phyloP scores from a whole-genome alignment of 2,329 filamentous ascomycete genomes.

The Diaporthe sp. region DNA sequence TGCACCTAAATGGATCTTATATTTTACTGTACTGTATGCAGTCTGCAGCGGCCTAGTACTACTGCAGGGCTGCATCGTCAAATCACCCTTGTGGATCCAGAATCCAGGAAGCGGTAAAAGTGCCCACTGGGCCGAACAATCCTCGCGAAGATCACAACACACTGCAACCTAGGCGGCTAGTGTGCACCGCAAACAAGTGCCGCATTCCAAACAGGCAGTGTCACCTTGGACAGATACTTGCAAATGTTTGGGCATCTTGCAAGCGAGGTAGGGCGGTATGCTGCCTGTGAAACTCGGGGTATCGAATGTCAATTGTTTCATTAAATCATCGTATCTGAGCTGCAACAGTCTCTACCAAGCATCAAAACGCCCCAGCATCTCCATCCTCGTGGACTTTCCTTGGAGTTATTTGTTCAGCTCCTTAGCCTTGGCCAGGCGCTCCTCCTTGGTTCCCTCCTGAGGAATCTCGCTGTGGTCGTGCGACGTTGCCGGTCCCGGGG shows the following conservation, averaged over 20 bases:
- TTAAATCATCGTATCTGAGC: constrained; percentile 17
- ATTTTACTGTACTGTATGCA: background rate
- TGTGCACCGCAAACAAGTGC: background rate
- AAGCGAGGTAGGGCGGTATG: background rate
- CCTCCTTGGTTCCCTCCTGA: constrained; percentile 76
- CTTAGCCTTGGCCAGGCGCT: constrained; percentile 74
- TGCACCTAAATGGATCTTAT: constrained; percentile 1
- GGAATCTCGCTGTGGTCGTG: constrained; percentile 64
- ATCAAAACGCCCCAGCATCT: background rate
- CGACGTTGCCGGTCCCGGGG: constrained; percentile 71
- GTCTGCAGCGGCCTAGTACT: background rate
- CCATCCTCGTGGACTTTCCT: background rate
- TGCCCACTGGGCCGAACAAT: background rate
- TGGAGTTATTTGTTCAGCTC: constrained; percentile 68
- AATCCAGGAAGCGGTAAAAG: background rate
- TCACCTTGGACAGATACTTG: background rate
- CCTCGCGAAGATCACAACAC: constrained; percentile 2
- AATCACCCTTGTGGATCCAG: background rate
- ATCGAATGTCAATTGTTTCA: constrained; percentile 15
- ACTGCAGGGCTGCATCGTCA: background rate
- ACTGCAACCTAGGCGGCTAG: background rate
- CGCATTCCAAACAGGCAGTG: background rate
- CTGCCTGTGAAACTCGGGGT: background rate
- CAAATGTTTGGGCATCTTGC: constrained; percentile 5
- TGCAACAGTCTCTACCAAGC: constrained; percentile 6